Evolutionary conservation across 257 asterid genomes (phyloP), one percentile per base, ranked within the genome.

Genomic region (Salvia hispanica): DNA sequence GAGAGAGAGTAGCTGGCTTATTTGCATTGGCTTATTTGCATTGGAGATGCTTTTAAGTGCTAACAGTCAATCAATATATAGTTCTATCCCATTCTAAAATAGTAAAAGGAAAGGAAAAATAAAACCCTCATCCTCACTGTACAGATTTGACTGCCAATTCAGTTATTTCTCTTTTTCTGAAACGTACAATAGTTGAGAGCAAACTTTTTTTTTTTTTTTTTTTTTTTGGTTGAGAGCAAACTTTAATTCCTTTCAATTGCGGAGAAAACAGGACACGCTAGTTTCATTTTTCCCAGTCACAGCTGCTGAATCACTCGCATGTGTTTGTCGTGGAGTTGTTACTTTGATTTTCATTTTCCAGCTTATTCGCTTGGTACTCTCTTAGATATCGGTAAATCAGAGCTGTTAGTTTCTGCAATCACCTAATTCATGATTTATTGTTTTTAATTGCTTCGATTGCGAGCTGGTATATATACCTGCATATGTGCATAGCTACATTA

Each of bases 161-260:
- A 15, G 0, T 37, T 21, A 4, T 58, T 25, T 6, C 64, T 58
- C 33, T 46, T 58, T 58, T 50, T 16, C 42, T 46, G 59, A 21
- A 70, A 70, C 68, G 64, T 64, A 14, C 47, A 70, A 58, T 70
- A 46, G 0, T 64, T 71, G n/a, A n/a, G 70, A 65, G 64, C 55
- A 39, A 28, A 64, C 69, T 43, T 59, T 31, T n/a, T n/a, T n/a
- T n/a, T n/a, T n/a, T n/a, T n/a, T n/a, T n/a, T n/a, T n/a, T n/a
- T n/a, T n/a, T n/a, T n/a, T n/a, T n/a, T n/a, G n/a, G n/a, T n/a
- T n/a, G n/a, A n/a, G 70, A 65, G 64, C 55, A 39, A 28, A 64
- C 69, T 43, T 59, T 31, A 16, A 65, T 34, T 54, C 53, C 56
- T 15, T 39, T 25, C 57, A n/a, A 52, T 40, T 15, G 39, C 7